Base-by-base conservation (phyloP, 495 filamentous ascomycete species). In the Halenospora varia region DNA sequence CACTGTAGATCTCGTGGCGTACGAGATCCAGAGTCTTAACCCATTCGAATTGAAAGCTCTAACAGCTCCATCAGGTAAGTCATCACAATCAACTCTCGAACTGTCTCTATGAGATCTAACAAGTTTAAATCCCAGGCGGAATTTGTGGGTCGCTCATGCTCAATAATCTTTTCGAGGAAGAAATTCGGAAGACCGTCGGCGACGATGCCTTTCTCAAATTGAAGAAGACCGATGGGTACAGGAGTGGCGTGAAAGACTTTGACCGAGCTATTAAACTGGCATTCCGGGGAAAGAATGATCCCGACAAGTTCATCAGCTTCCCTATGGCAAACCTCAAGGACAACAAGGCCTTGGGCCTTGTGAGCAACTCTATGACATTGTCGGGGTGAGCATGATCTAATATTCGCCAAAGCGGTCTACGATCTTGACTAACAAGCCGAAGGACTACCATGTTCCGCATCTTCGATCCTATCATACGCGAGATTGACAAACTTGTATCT, bases 1-100 rank as follows among this genome's bases (percentile, higher is more conserved):
- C 8, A 80, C 74, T 1, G 75, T 77, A 8, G 75, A 79, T 55
- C 59, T 79, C 18, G 75, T 78, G 51, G 71, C 75, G 0, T 80
- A 79, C 55, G 61, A 70, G 22, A 69, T 79, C 63, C 58, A 57
- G 2, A n/a, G 57, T 70, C 9, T 39, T 56, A 0, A 70, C 74
- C 10, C 11, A 8, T 53, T 76, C 11, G 61, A 74, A 44, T 51
- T 74, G 13, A 68, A 65, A n/a, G n/a, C n/a, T n/a, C n/a, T n/a
- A n/a, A n/a, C n/a, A n/a, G n/a, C n/a, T n/a, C n/a, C n/a, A n/a
- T n/a, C n/a, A n/a, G n/a, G n/a, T n/a, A n/a, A n/a, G n/a, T n/a
- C n/a, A n/a, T n/a, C n/a, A n/a, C n/a, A n/a, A n/a, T n/a, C n/a
- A n/a, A n/a, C n/a, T n/a, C n/a, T n/a, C n/a, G n/a, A n/a, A n/a